Base-by-base conservation (phyloP, 345 rosid genomes). In the Arabis hirsuta region DNA sequence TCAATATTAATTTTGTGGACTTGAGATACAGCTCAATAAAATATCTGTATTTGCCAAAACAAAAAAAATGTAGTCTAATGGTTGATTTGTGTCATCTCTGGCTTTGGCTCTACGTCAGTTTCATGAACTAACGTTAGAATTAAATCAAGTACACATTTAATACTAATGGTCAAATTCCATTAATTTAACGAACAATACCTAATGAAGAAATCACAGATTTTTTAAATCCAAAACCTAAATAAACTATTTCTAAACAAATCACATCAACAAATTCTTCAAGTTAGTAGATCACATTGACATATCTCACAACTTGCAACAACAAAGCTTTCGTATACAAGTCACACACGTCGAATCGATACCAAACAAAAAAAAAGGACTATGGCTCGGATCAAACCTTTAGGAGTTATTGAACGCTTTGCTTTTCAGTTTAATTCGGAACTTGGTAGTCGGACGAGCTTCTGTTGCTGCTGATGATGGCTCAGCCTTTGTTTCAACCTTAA, bases 391-490 rank as follows among this genome's bases (percentile, higher is more conserved):
- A 1, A 56, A 51, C 45, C 60, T 62, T 22, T 67, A 81, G 0
- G 76, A 75, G 72, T 80, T 76, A 73, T 73, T 87, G 34, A 84
- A 77, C 14, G 85, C 72, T 78, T 73, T 87, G 79, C 67, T 88
- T 82, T 91, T 94, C 16, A 94, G 80, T 73, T 87, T 95, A 64
- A 91, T 85, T 52, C 84, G 80, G 39, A 95, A 69, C 81, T 79
- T 89, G 14, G 91, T 84, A 62, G 83, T 67, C 32, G 78, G 77
- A 36, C 77, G 88, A 29, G 89, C 84, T 55, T 87, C 87, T 55
- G 71, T 65, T 56, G 44, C 41, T 44, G 88, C 77, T 73, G 82
- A 68, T 31, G 83, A 74, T 27, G 85, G 81, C 80, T 86, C 92
- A 4, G 80, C 71, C 70, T 78, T 79, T 55, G 84, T 32, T 68